A percentile compares a stretch with the other conserved stretches of the same genome.
phyloP scores from a whole-genome alignment of 306 rosid species.

The Rosa chinensis region DNA sequence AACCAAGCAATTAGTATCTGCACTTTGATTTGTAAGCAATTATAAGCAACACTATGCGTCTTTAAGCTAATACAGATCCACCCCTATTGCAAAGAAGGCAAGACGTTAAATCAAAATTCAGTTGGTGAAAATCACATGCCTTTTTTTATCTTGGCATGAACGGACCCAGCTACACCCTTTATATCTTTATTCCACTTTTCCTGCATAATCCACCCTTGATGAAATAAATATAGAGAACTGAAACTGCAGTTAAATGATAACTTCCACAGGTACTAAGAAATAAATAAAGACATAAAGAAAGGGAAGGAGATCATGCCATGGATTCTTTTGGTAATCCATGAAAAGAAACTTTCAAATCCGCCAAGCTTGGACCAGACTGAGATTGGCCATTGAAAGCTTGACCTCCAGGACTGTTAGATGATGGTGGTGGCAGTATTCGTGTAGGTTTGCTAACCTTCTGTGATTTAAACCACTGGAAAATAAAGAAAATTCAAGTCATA shows the following conservation, averaged over 20 bases:
- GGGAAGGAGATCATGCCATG: constrained; percentile 43
- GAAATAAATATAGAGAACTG: constrained; percentile 16
- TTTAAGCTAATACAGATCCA: constrained; percentile 5
- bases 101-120: constrained; percentile 22
- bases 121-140: constrained; percentile 40
- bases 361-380: constrained; percentile 62
- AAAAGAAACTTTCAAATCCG: constrained; percentile 67
- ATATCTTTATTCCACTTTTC: constrained; percentile 70
- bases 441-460: constrained; percentile 73
- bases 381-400: constrained; percentile 42
- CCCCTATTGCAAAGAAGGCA: neutral
- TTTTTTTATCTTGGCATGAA: constrained; percentile 86
- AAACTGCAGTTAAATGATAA: constrained; percentile 13
- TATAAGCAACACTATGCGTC: constrained; percentile 1
- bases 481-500: constrained; percentile 25
- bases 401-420: constrained; percentile 46
- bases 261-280: constrained; percentile 4
- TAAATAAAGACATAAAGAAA: constrained; percentile 7
- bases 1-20: constrained; percentile 89
- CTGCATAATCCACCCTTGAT: constrained; percentile 48
- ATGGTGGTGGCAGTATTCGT: constrained; percentile 59
- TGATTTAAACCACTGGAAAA: constrained; percentile 89
- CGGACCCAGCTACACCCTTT: constrained; percentile 55
- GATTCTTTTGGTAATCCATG: constrained; percentile 61
- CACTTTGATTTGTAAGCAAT: constrained; percentile 34